Base-by-base conservation (phyloP, 345 rosid genomes). In the Carallia brachiata region DNA sequence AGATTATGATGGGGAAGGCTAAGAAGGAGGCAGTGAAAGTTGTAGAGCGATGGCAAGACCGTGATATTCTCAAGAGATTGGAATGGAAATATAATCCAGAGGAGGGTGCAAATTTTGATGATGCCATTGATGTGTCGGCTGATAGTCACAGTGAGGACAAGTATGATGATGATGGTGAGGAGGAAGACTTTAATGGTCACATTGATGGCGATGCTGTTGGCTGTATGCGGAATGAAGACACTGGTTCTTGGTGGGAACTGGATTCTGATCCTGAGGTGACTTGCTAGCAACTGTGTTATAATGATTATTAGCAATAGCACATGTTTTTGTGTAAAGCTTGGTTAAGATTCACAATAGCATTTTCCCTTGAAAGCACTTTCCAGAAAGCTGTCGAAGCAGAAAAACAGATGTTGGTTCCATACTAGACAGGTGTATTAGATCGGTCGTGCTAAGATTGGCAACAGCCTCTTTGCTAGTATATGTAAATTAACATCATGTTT, bases 1-100 rank as follows among this genome's bases (percentile, higher is more conserved):
- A 91, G 54, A 85, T 91, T 57, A 74, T 84, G 71, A 84, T 78
- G 89, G 97, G 96, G 53, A 91, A 94, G 79, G 97, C 93, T 52
- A 91, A 82, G 91, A 87, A 91, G 72, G 97, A 93, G 52, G 94
- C 90, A 0, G 82, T 71, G 18, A 79, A 92, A 3, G 94, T 88
- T 69, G 80, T 84, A 28, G 89, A 88, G 62, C 81, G 80, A 62
- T 93, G 98, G 96, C 84, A 84, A 28, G 92, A 93, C 80, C 85
- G 79, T 15, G 88, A 88, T 68, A 69, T 85, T 62, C 80, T 91
- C 83, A 87, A 82, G 81, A 83, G 72, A 62, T 73, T 91, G 85
- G 98, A 88, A 70, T 93, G 98, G 96, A 88, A 66, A 8, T 87
- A 89, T 75, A 77, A 88, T 71, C 89, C 90, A 16, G 48, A 62